Percentiles rank a stretch among this genome's conserved stretches.
Evolutionary conservation across 208 protist species (phyloP).

Genomic region (Leishmania aethiopica): DNA sequence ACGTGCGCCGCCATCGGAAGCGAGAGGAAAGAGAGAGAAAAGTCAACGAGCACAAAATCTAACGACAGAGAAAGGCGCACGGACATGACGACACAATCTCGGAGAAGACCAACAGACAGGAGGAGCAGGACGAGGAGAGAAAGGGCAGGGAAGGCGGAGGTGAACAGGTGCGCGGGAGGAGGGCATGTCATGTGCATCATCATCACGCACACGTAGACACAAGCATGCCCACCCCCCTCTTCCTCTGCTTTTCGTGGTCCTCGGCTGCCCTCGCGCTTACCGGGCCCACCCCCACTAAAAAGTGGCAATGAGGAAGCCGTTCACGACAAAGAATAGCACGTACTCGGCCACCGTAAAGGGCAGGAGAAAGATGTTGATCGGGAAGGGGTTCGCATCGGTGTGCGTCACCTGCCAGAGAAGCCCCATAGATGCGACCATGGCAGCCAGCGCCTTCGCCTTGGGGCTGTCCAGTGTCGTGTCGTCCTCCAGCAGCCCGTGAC

Average conservation of each 20-base stretch:
- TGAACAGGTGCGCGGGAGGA: background rate
- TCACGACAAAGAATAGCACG: constrained; percentile 35
- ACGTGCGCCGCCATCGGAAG: background rate
- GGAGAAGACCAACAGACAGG: background rate
- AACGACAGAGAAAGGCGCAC: background rate
- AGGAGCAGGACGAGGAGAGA: background rate
- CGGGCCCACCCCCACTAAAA: constrained; percentile 1
- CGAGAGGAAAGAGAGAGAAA: background rate
- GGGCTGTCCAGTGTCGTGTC: constrained; percentile 40
- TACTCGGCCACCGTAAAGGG: constrained; percentile 66
- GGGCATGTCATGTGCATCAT: background rate
- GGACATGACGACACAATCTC: too few species aligned
- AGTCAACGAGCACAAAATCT: background rate
- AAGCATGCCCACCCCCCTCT: background rate
- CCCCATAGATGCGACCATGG: constrained; percentile 57
- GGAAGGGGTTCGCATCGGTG: constrained; percentile 64
- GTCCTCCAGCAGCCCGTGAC: constrained; percentile 47
- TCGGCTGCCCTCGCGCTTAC: background rate
- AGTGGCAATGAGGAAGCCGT: constrained; percentile 34
- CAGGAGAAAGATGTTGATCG: constrained; percentile 74
- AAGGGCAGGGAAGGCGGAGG: background rate
- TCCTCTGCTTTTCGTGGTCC: background rate
- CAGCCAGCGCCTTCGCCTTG: constrained; percentile 47
- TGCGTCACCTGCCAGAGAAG: constrained; percentile 76
- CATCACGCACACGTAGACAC: background rate